Percentiles rank a stretch among this genome's conserved stretches.
phyloP scores from a whole-genome alignment of 2,329 filamentous ascomycete species.

The Xylaria sp. region DNA sequence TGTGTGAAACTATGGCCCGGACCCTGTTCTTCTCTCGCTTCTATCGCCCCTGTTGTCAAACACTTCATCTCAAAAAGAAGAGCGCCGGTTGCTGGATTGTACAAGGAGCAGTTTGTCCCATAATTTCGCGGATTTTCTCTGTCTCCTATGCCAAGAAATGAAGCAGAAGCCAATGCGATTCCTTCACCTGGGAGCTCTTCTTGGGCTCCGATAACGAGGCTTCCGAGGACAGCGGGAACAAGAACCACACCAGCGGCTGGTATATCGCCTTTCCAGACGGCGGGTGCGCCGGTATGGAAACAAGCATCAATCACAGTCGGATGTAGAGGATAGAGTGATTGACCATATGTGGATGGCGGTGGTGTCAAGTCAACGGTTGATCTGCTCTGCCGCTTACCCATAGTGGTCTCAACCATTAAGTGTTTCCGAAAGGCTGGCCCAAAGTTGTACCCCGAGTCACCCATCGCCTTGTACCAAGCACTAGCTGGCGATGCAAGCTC shows the following conservation, averaged over 20 bases:
- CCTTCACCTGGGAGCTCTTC: conserved; percentile 6
- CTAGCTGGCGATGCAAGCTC: conserved; percentile 5
- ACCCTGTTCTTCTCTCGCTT: conserved; percentile 15
- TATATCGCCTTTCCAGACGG: conserved; percentile 38
- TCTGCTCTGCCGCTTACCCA: conserved; percentile 33
- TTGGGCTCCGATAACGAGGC: conserved; percentile 35
- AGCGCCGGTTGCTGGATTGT: conserved; percentile 8
- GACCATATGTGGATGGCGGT: conserved; percentile 35
- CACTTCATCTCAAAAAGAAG: conserved; percentile 23
- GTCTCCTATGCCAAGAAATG: conserved; percentile 14
- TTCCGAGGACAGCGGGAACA: conserved; percentile 40
- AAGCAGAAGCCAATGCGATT: conserved; percentile 4
- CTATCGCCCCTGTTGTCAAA: conserved; percentile 16
- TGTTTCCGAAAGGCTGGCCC: conserved; percentile 29
- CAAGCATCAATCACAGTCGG: conserved; percentile 49
- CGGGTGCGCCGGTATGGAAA: conserved; percentile 44
- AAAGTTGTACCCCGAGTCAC: conserved; percentile 22
- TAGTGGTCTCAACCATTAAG: conserved; percentile 34
- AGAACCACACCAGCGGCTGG: conserved; percentile 35
- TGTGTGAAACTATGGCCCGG: not conserved
- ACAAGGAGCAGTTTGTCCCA: conserved; percentile 12
- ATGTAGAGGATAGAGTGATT: conserved; percentile 45
- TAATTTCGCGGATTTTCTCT: conserved; percentile 20
- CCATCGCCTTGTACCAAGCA: conserved; percentile 25
- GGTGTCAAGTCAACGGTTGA: conserved; percentile 36